phyloP scores from a whole-genome alignment of 164 flowering plant genomes.

The Aristolochia fimbriata region DNA sequence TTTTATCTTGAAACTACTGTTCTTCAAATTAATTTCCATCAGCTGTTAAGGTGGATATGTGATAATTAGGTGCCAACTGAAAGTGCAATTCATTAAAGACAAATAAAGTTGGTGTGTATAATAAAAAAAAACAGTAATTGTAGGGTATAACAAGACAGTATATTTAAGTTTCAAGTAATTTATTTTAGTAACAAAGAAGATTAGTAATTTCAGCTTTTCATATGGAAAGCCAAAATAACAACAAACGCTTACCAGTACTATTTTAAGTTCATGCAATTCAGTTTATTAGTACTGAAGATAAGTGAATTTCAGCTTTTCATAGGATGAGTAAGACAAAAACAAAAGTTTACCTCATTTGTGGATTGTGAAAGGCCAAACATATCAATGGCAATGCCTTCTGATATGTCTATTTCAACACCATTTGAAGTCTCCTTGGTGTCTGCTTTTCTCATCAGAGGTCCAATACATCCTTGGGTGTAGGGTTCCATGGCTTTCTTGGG shows the following conservation, averaged over 20 bases:
- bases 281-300: background rate
- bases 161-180: background rate
- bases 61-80: background rate
- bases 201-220: too few relatives aligned
- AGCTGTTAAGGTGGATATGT: conserved; percentile 21
- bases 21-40: conserved; percentile 35
- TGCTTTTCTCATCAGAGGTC: too few relatives aligned
- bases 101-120: background rate
- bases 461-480: too few relatives aligned
- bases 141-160: background rate
- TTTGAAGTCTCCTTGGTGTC: conserved; percentile 9
- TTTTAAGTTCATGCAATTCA: background rate
- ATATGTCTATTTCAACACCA: conserved; percentile 50
- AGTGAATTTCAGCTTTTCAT: too few relatives aligned
- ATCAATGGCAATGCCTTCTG: conserved; percentile 65
- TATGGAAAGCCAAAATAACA: too few relatives aligned
- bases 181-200: background rate
- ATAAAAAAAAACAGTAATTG: background rate
- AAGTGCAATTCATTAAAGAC: background rate
- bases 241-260: background rate
- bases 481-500: too few relatives aligned
- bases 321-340: background rate
- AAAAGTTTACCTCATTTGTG: conserved; percentile 48
- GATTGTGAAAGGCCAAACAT: conserved; percentile 66
- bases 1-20: conserved; percentile 43